A percentile compares a stretch with the other conserved stretches of the same genome.
Evolutionary conservation across 257 asterid species (phyloP).

Genomic region (Galeopsis tetrahit): DNA sequence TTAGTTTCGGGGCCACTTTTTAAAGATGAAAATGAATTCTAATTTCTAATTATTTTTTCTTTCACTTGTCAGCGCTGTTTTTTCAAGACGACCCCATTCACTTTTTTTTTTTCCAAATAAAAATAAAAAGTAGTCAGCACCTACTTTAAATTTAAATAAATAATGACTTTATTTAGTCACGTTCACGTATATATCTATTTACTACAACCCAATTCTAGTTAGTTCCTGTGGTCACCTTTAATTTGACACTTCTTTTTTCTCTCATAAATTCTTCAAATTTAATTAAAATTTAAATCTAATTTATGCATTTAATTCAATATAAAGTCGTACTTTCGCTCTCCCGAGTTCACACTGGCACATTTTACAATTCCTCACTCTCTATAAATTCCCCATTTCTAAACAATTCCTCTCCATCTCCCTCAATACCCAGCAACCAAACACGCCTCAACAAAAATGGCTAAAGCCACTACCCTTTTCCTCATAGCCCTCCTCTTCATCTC

Average conservation of each 20-base stretch:
- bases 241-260: not conserved
- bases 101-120: not conserved
- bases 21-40: constrained; percentile 35
- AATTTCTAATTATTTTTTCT: not conserved
- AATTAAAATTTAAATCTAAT: not conserved
- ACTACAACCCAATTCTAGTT: not conserved
- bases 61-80: constrained; percentile 34
- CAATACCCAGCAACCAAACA: constrained; percentile 23
- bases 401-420: constrained; percentile 15
- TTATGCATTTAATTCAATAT: constrained; percentile 29
- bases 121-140: not conserved
- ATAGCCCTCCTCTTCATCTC: constrained; percentile 51
- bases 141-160: not conserved
- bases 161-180: not conserved
- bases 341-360: constrained; percentile 40
- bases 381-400: constrained; percentile 33
- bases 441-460: constrained; percentile 48
- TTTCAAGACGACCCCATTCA: constrained; percentile 22
- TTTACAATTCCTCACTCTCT: constrained; percentile 23
- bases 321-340: constrained; percentile 31
- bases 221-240: constrained; percentile 37
- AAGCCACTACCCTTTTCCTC: constrained; percentile 42
- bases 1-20: constrained; percentile 36
- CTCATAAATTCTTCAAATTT: constrained; percentile 19
- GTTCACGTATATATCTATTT: not conserved